Percentiles rank a stretch among this genome's conserved stretches.
These are phyloP conservation scores for Cutaneotrichosporon mucoides DNA, from an alignment of 1,284 basidiomycete species.

Conservation along the genomic window DNA sequence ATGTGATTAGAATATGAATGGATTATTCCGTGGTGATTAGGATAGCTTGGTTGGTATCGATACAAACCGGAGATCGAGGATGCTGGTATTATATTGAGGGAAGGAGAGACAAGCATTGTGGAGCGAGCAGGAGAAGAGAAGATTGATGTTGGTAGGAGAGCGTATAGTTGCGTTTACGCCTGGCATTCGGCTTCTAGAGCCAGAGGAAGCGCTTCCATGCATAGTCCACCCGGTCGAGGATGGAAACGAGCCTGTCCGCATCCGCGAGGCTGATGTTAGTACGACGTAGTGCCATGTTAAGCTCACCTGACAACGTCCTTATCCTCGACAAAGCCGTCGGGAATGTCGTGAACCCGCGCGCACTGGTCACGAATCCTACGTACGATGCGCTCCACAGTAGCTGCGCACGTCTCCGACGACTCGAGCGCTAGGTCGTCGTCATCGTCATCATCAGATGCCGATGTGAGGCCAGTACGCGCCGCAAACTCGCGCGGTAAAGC, in stretches of 20 bases:
- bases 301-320: conserved; percentile 58
- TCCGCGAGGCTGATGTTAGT: conserved; percentile 60
- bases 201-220: conserved; percentile 80
- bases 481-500: conserved; percentile 48
- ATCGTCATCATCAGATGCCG: conserved; percentile 19
- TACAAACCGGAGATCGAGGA: too few species aligned
- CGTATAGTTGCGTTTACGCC: too few species aligned
- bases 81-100: conserved; percentile 4
- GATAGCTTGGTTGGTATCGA: too few species aligned
- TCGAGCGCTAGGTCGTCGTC: conserved; percentile 53
- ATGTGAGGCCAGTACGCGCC: not conserved
- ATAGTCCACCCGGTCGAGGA: conserved; percentile 86
- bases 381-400: conserved; percentile 70
- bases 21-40: too few species aligned
- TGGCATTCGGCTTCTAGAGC: conserved; percentile 49
- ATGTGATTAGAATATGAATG: too few species aligned
- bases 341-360: conserved; percentile 52
- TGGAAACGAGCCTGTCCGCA: conserved; percentile 71
- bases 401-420: conserved; percentile 65
- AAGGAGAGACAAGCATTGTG: too few species aligned
- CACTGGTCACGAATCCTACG: conserved; percentile 65
- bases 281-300: not conserved
- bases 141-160: too few species aligned
- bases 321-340: conserved; percentile 55
- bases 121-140: too few species aligned